Evolutionary conservation across 768 basidiomycete genomes (phyloP).

Genomic region (Lyophyllum decastes): DNA sequence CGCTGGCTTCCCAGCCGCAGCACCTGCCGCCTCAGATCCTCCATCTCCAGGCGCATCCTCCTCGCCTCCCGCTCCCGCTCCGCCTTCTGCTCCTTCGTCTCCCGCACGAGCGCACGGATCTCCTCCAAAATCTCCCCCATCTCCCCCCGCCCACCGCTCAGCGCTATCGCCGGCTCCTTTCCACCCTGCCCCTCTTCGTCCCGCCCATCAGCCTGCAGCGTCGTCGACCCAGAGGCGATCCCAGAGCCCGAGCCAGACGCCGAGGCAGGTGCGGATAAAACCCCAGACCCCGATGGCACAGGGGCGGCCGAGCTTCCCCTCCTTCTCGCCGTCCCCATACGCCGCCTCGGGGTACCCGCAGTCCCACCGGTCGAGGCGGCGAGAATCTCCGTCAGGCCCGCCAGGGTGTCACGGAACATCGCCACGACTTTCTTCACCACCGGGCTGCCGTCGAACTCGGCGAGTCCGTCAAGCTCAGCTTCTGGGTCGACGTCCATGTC

Average conservation of each 20-base stretch:
- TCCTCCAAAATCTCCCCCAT: background rate
- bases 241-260: background rate
- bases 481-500: slow-evolving; percentile 6
- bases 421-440: slow-evolving; percentile 11
- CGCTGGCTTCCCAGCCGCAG: background rate
- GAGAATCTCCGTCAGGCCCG: slow-evolving; percentile 6
- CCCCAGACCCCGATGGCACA: background rate
- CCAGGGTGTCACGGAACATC: slow-evolving; percentile 11
- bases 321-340: background rate
- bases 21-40: slow-evolving; percentile 11
- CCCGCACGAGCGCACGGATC: background rate
- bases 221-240: background rate
- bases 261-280: background rate
- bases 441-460: background rate
- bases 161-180: background rate
- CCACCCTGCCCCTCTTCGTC: background rate
- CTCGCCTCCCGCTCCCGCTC: slow-evolving; percentile 4
- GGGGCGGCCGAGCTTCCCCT: background rate
- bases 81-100: background rate
- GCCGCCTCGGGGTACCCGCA: background rate
- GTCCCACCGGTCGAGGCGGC: background rate
- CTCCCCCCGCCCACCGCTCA: background rate
- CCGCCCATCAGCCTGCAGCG: background rate
- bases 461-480: background rate
- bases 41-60: slow-evolving; percentile 10